Base-by-base conservation (phyloP, 352 stramenopile genomes). In the Globisporangium perplexum region DNA sequence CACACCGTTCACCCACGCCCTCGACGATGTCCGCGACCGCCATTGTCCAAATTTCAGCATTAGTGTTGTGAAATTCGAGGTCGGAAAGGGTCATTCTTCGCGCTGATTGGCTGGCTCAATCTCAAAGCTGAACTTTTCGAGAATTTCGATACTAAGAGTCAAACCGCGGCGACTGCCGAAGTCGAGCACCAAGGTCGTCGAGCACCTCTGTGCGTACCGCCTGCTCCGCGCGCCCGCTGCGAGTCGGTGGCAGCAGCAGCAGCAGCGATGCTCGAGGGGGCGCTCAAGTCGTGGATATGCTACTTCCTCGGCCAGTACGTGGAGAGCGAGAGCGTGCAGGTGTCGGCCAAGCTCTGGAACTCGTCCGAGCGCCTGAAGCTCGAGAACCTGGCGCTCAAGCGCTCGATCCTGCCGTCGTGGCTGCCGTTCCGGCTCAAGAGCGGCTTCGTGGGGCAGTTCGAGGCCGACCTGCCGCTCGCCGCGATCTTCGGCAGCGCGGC, bases 251-350 rank as follows among this genome's bases (percentile, higher is more conserved):
- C n/a, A n/a, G 31, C 39, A 5, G 39, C 39, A 6, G 18, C 38
- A 20, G 39, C 39, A 20, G 50, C 59, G 48, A 95, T 96, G 86
- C 69, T 96, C 45, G 86, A 94, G 59, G 83, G 83, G 41, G 74
- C 83, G 55, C 77, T 96, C 67, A 93, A 93, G 81, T 90, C 83
- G 48, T 93, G 84, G 76, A 87, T 93, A 52, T 63, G 69, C 52
- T 76, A 90, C 54, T 93, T 96, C 56, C 63, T 96, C 26, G 86
- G 79, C 8, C 77, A 94, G 43, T 96, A 93, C 68, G 85, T 96
- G 28, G 83, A 96, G 61, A 93, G 82, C 43, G 68, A 94, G 50
- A 90, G 71, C 41, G 66, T 95, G 47, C 81, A 88, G 36, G 77
- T 96, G 28, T 91, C 80, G n/a, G 81, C 78, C 23, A 93, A 94